Percentiles rank a stretch among this genome's conserved stretches.
These are phyloP conservation scores for Calocera cornea DNA, from an alignment of 768 basidiomycete genomes.

Conservation along the genomic window DNA sequence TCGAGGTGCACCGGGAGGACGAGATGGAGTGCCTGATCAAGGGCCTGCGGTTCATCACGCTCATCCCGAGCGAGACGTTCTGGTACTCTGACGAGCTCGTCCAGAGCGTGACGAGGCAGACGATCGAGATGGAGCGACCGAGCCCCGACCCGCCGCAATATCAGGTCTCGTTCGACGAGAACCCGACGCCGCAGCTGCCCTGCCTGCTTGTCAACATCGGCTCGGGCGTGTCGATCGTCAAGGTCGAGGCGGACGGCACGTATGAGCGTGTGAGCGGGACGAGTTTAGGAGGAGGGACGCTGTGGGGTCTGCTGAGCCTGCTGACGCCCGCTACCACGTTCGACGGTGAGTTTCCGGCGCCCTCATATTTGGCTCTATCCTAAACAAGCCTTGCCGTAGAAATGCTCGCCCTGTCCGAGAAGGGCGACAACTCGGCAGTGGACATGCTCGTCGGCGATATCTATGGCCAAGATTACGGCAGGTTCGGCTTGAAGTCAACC, in stretches of 20 bases:
- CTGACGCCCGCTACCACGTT: constrained; percentile 91
- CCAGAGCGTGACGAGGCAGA: constrained; percentile 34
- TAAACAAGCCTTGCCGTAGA: constrained; percentile 37
- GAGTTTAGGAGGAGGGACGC: constrained; percentile 88
- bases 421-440: constrained; percentile 82
- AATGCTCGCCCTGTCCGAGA: constrained; percentile 88
- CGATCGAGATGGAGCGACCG: constrained; percentile 55
- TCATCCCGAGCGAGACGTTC: constrained; percentile 95
- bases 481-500: constrained; percentile 90
- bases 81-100: constrained; percentile 98
- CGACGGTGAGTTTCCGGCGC: constrained; percentile 60
- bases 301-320: constrained; percentile 91
- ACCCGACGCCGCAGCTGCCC: constrained; percentile 78
- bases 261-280: constrained; percentile 97
- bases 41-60: constrained; percentile 87
- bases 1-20: constrained; percentile 82
- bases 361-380: not conserved
- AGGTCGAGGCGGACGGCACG: constrained; percentile 85
- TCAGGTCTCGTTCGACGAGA: constrained; percentile 72
- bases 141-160: constrained; percentile 83
- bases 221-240: constrained; percentile 93
- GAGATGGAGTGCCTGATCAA: constrained; percentile 99
- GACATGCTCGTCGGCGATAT: constrained; percentile 99
- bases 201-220: constrained; percentile 97
- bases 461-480: constrained; percentile 93